phyloP scores from a whole-genome alignment of 257 asterid species.

The Petunia axillaris region DNA sequence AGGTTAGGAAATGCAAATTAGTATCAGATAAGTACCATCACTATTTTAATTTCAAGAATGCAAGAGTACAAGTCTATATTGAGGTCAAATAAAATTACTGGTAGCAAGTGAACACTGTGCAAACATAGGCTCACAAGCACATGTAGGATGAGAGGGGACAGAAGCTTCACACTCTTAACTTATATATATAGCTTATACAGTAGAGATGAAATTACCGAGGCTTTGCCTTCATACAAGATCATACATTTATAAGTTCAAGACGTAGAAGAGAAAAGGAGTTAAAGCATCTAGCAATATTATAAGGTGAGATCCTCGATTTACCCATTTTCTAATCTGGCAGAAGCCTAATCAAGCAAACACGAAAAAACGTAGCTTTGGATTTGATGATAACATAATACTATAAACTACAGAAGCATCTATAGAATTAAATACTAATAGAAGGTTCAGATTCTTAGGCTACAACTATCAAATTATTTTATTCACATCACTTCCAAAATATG shows the following conservation, averaged over 20 bases:
- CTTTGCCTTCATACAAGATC: slow-evolving; percentile 18
- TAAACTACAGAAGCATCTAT: slow-evolving; percentile 27
- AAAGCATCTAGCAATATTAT: slow-evolving; percentile 28
- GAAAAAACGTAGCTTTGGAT: slow-evolving; percentile 26
- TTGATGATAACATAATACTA: slow-evolving; percentile 21
- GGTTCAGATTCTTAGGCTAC: slow-evolving; percentile 34
- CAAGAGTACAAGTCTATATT: neutral
- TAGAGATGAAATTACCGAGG: slow-evolving; percentile 23
- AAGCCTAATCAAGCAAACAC: slow-evolving; percentile 27
- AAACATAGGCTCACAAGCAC: slow-evolving; percentile 17
- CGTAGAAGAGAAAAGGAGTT: slow-evolving; percentile 22
- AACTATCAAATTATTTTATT: slow-evolving; percentile 23
- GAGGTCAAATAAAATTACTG: slow-evolving; percentile 21
- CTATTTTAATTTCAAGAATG: neutral
- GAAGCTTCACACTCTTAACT: slow-evolving; percentile 21
- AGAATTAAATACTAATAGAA: slow-evolving; percentile 22
- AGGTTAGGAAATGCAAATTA: neutral
- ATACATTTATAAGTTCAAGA: slow-evolving; percentile 24
- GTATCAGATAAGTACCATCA: neutral
- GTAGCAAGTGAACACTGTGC: neutral
- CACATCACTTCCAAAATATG: slow-evolving; percentile 19
- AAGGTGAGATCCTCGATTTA: slow-evolving; percentile 34
- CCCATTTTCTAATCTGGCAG: slow-evolving; percentile 33
- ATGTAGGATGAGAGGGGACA: slow-evolving; percentile 9
- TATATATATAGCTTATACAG: slow-evolving; percentile 13